phyloP scores from a whole-genome alignment of 2,329 filamentous ascomycete genomes.

The Arthrocladium fulminans region DNA sequence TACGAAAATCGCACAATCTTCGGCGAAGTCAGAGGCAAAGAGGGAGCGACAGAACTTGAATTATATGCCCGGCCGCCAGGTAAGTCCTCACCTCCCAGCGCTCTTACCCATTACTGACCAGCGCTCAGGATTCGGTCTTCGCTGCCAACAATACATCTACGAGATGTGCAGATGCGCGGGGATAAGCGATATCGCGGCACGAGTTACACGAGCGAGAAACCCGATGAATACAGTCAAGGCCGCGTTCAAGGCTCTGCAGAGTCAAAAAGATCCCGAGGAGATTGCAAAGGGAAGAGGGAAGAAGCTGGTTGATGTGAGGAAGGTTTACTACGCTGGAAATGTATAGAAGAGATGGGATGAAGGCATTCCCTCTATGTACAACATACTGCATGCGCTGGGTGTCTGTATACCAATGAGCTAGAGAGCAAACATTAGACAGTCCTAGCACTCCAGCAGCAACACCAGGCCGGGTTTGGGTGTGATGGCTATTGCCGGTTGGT shows the following conservation, averaged over 20 bases:
- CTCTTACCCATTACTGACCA: conserved; percentile 7
- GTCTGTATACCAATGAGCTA: too few species aligned
- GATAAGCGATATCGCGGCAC: conserved; percentile 76
- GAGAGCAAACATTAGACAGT: too few species aligned
- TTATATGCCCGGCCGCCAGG: conserved; percentile 78
- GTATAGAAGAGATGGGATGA: conserved; percentile 35
- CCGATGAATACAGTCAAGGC: conserved; percentile 98
- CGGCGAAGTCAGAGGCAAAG: conserved; percentile 73
- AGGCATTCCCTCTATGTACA: too few species aligned
- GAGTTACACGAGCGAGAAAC: conserved; percentile 77
- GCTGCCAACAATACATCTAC: conserved; percentile 83
- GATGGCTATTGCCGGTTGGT: too few species aligned
- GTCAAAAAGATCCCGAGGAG: conserved; percentile 78
- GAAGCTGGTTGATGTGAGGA: conserved; percentile 92
- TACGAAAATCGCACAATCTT: conserved; percentile 91
- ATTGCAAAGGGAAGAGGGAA: conserved; percentile 81
- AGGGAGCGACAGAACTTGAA: conserved; percentile 77
- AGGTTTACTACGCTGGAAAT: conserved; percentile 88
- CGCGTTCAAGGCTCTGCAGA: conserved; percentile 69
- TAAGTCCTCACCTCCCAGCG: conserved; percentile 39
- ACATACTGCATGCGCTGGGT: too few species aligned
- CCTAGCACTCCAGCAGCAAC: too few species aligned
- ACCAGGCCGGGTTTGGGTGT: too few species aligned
- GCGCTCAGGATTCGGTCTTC: conserved; percentile 77
- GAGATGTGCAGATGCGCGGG: conserved; percentile 85